These are phyloP conservation scores for Scolecobasidium constrictum DNA, from an alignment of 2,329 filamentous ascomycete species.

Conservation along the genomic window DNA sequence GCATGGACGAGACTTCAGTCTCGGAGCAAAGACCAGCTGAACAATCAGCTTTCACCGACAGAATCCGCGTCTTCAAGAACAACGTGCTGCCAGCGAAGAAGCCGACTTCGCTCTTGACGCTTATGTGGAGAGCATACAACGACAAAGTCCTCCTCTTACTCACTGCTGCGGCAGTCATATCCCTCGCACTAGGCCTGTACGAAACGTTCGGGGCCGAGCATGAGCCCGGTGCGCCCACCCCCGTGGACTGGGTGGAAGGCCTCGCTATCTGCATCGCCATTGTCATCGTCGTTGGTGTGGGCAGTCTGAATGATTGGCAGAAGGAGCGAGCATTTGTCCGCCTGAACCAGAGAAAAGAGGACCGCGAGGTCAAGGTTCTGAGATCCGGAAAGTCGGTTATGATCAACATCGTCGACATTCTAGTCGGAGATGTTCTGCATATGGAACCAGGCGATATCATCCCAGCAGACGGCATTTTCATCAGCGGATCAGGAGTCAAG, in stretches of 20 bases:
- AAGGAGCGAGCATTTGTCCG: conserved; percentile 74
- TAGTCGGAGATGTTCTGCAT: conserved; percentile 64
- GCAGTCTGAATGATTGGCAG: conserved; percentile 69
- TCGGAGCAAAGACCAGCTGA: conserved; percentile 1
- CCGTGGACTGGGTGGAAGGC: conserved; percentile 76
- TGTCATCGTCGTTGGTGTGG: conserved; percentile 62
- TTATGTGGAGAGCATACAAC: conserved; percentile 75
- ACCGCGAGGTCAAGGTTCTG: conserved; percentile 61
- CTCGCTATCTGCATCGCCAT: conserved; percentile 71
- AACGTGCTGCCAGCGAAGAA: conserved; percentile 62
- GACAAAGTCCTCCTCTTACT: conserved; percentile 68
- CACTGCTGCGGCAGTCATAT: conserved; percentile 59
- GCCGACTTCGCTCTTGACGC: conserved; percentile 55
- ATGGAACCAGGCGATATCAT: conserved; percentile 64
- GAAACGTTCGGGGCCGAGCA: conserved; percentile 48
- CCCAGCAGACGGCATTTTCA: conserved; percentile 61
- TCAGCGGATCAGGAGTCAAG: conserved; percentile 55
- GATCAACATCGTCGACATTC: conserved; percentile 58
- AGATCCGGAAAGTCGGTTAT: conserved; percentile 61
- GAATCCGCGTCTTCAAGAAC: conserved; percentile 58
- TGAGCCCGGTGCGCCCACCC: conserved; percentile 37
- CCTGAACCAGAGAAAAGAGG: conserved; percentile 69
- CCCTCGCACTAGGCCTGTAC: conserved; percentile 63
- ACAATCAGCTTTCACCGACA: conserved; percentile 33
- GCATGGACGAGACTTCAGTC: conserved; percentile 32